Percentiles rank a stretch among this genome's conserved stretches.
These are phyloP conservation scores for Rhizopogon vinicolor DNA, from an alignment of 768 basidiomycete species.

Conservation along the genomic window DNA sequence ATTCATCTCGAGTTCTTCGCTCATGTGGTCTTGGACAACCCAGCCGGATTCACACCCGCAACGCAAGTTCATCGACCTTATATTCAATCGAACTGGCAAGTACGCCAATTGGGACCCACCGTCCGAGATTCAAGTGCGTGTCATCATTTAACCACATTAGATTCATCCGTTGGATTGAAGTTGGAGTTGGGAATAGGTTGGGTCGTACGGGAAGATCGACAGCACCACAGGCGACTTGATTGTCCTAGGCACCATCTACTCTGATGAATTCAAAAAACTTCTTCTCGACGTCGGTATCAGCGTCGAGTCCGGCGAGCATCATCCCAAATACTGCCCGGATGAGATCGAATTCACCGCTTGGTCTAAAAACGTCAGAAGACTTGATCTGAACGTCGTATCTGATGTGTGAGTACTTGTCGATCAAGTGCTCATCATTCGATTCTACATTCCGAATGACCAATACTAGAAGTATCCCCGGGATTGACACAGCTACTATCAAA, in stretches of 20 bases:
- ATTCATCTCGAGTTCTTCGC: too few relatives aligned
- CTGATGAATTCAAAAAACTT: background rate
- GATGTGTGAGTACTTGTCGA: slow-evolving; percentile 6
- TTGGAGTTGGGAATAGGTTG: background rate
- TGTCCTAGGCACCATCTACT: slow-evolving; percentile 14
- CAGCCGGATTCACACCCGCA: slow-evolving; percentile 5
- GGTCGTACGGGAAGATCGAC: slow-evolving; percentile 23
- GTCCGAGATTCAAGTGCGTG: slow-evolving; percentile 13
- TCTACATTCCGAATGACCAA: background rate
- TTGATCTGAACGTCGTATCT: slow-evolving; percentile 4
- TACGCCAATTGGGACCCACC: slow-evolving; percentile 26
- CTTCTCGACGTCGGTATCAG: background rate
- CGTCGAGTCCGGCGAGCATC: slow-evolving; percentile 3
- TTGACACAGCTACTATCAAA: slow-evolving; percentile 19
- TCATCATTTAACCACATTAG: background rate
- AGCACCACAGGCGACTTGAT: slow-evolving; percentile 16
- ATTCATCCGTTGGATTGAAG: background rate
- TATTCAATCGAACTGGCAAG: slow-evolving; percentile 16
- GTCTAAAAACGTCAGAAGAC: slow-evolving; percentile 5
- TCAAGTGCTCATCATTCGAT: background rate
- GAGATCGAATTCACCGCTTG: slow-evolving; percentile 9
- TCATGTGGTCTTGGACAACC: background rate
- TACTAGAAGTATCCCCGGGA: slow-evolving; percentile 2
- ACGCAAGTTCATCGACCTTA: slow-evolving; percentile 23
- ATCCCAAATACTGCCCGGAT: background rate